Evolutionary conservation across 192 early-diverging fungal species (phyloP).

Genomic region (Pilaira anomala): DNA sequence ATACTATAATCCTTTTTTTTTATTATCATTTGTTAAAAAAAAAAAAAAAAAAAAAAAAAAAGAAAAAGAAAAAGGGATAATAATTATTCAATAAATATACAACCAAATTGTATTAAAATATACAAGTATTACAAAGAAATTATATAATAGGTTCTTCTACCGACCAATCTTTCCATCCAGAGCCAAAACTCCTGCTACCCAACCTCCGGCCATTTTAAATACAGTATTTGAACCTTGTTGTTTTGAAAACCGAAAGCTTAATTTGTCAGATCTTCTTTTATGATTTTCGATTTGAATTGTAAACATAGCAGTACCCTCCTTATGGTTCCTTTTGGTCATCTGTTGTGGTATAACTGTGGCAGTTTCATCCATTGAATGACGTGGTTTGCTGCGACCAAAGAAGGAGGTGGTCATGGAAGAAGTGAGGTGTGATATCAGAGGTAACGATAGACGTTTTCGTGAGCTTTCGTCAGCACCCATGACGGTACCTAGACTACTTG

Average conservation of each 20-base stretch:
- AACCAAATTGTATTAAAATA: no score
- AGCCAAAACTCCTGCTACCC: slow-evolving; percentile 9
- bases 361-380: not conserved
- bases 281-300: slow-evolving; percentile 15
- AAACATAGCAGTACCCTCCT: slow-evolving; percentile 22
- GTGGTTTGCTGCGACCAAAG: slow-evolving; percentile 1
- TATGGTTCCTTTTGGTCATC: not conserved
- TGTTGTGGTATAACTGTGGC: not conserved
- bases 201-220: slow-evolving; percentile 20
- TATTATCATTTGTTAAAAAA: not conserved
- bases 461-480: not conserved
- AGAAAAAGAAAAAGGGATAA: not conserved
- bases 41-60: slow-evolving; percentile 1
- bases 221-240: slow-evolving; percentile 22
- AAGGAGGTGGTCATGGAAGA: slow-evolving; percentile 21
- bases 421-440: slow-evolving; percentile 16
- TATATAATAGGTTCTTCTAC: no score
- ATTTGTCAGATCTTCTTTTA: not conserved
- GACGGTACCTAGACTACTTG: not conserved
- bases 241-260: slow-evolving; percentile 16
- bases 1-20: not conserved
- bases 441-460: slow-evolving; percentile 26
- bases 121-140: no score
- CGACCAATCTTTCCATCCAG: slow-evolving; percentile 11
- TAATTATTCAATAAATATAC: no score